phyloP scores from a whole-genome alignment of 2,329 filamentous ascomycete species.

The Pseudonectria buxi region DNA sequence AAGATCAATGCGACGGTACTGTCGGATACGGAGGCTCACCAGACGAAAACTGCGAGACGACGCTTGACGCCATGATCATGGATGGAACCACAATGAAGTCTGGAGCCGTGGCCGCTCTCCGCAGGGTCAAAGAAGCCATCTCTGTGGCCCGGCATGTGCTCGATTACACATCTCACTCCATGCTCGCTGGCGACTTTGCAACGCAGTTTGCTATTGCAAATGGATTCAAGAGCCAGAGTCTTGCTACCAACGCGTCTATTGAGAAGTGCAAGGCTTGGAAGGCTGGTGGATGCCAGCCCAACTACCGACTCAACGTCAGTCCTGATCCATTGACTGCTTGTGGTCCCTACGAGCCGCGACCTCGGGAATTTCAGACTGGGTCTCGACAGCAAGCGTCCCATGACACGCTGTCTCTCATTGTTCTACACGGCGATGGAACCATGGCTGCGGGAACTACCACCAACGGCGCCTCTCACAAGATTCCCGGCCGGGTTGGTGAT shows the following conservation, averaged over 20 bases:
- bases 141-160: constrained; percentile 45
- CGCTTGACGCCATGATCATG: constrained; percentile 54
- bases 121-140: constrained; percentile 42
- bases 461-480: constrained; percentile 47
- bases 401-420: constrained; percentile 49
- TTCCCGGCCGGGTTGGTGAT: constrained; percentile 50
- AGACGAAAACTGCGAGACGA: constrained; percentile 50
- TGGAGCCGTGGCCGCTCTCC: constrained; percentile 45
- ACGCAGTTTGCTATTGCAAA: constrained; percentile 46
- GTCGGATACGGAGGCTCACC: constrained; percentile 50
- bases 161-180: constrained; percentile 43
- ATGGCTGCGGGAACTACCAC: constrained; percentile 52
- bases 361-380: background rate
- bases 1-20: constrained; percentile 45
- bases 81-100: constrained; percentile 47
- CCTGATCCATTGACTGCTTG: constrained; percentile 37
- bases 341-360: constrained; percentile 39
- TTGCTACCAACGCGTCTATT: constrained; percentile 35
- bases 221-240: constrained; percentile 40
- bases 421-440: constrained; percentile 33
- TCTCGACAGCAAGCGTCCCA: constrained; percentile 29
- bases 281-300: constrained; percentile 38
- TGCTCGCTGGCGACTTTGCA: constrained; percentile 46
- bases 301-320: constrained; percentile 41
- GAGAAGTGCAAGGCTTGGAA: constrained; percentile 38